Evolutionary conservation across 2,329 filamentous ascomycete species (phyloP).

Genomic region (Phaeophleospora eucalypticola): DNA sequence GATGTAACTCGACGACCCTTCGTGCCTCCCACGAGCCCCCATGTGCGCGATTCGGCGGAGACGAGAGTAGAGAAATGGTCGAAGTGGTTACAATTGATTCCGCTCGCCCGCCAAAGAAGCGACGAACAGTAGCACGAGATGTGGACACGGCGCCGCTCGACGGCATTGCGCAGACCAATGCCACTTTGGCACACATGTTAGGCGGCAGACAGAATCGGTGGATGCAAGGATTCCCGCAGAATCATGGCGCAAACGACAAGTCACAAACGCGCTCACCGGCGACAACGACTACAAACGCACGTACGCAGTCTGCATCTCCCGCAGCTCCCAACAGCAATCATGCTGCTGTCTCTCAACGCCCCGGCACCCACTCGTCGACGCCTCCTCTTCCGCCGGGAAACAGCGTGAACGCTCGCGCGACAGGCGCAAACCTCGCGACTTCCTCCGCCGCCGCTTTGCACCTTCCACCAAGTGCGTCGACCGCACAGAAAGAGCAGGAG

Average conservation of each 20-base stretch:
- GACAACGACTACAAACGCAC: neutral
- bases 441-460: no score
- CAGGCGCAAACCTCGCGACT: neutral
- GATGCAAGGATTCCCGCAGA: conserved; percentile 12
- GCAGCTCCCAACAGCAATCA: neutral
- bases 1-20: neutral
- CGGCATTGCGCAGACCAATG: conserved; percentile 16
- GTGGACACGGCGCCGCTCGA: neutral
- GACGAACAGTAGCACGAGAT: neutral
- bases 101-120: neutral
- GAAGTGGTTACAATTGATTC: neutral
- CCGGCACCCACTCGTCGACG: neutral
- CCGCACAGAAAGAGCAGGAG: neutral
- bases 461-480: neutral
- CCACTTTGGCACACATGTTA: conserved; percentile 13
- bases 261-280: neutral
- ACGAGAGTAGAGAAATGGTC: neutral
- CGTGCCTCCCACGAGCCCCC: no score
- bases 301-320: neutral
- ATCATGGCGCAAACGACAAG: neutral
- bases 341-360: neutral
- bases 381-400: no score
- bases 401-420: neutral
- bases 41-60: no score
- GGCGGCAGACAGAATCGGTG: conserved; percentile 19